phyloP scores from a whole-genome alignment of 2,329 filamentous ascomycete species.

The Emmonsia crescens region DNA sequence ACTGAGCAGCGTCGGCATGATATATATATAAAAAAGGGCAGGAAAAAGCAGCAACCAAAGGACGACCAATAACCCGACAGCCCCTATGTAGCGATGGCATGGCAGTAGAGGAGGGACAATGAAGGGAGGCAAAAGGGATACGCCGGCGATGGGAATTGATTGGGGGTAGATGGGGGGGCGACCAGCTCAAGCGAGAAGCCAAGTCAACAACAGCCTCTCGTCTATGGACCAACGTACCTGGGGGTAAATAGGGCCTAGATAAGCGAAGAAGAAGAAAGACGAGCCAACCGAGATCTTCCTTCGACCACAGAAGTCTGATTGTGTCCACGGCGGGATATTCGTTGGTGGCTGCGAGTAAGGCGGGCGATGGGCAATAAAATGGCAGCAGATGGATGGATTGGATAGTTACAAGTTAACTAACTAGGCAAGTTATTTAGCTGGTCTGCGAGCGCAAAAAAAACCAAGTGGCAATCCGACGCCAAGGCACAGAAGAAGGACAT shows the following conservation, averaged over 20 bases:
- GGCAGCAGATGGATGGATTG: neutral
- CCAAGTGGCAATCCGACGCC: neutral
- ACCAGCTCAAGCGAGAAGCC: neutral
- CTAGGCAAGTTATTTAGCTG: neutral
- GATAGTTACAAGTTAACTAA: no score
- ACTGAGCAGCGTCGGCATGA: neutral
- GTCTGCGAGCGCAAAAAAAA: neutral
- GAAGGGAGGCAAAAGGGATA: neutral
- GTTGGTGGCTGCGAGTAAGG: neutral
- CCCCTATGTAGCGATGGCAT: neutral
- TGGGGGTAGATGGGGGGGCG: neutral
- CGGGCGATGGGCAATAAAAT: neutral
- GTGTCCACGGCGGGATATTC: neutral
- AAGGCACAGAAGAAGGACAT: neutral
- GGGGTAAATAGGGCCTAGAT: neutral
- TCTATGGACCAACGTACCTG: constrained; percentile 7
- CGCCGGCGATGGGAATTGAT: neutral
- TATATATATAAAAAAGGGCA: neutral
- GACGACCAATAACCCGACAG: neutral
- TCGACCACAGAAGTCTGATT: neutral
- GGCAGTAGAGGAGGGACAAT: neutral
- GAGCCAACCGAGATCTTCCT: neutral
- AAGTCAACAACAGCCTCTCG: neutral
- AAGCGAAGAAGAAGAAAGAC: neutral
- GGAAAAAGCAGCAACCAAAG: neutral